phyloP scores from a whole-genome alignment of 768 basidiomycete species.

The Serendipita vermifera region DNA sequence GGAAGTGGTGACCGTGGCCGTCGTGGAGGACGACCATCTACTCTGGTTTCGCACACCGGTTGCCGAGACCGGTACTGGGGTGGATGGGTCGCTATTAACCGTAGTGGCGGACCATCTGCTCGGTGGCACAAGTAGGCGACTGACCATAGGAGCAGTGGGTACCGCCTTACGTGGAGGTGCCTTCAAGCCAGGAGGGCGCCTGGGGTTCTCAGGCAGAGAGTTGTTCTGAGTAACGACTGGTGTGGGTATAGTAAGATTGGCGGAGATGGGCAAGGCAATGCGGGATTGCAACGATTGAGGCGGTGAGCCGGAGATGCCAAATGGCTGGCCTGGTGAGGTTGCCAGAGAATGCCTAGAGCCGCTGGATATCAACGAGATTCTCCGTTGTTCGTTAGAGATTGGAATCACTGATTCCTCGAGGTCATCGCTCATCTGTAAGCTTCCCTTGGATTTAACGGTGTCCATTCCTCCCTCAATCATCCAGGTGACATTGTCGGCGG shows the following conservation, averaged over 20 bases:
- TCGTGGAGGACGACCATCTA: background rate
- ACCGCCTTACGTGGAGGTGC: background rate
- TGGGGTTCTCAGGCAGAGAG: background rate
- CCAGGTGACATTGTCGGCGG: constrained; percentile 8
- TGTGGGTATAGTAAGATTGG: background rate
- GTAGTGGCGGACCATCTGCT: constrained; percentile 3
- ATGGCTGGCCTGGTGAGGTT: background rate
- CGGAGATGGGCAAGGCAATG: background rate
- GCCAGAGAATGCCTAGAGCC: background rate
- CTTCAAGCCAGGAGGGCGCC: background rate
- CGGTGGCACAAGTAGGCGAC: background rate
- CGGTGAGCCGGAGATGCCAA: background rate
- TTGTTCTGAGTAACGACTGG: background rate
- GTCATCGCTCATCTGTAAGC: too few relatives aligned
- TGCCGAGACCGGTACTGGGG: background rate
- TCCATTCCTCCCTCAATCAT: too few relatives aligned
- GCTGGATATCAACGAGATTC: too few relatives aligned
- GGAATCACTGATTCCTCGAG: too few relatives aligned
- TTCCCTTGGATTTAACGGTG: too few relatives aligned
- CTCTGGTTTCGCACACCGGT: background rate
- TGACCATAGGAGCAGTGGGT: background rate
- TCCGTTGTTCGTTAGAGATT: too few relatives aligned
- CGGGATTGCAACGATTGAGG: background rate
- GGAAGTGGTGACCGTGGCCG: background rate
- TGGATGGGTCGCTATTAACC: background rate